Conservation (phyloP, 768 basidiomycete genomes). For the Russula vinacea region DNA sequence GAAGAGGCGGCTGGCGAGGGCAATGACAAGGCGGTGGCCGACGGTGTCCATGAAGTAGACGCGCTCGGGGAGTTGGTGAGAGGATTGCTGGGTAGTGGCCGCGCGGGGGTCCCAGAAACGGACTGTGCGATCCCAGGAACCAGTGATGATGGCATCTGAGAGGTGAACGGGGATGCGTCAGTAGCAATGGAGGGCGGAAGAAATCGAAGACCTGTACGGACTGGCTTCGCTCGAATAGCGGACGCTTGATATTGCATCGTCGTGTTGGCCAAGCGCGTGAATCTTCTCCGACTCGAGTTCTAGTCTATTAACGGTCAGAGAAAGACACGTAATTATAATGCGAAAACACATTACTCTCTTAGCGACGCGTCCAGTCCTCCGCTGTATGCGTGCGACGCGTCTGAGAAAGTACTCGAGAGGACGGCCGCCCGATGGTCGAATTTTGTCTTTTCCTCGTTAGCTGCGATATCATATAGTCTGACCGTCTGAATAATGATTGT, state of each 20-base stretch:
- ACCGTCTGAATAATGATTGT: constrained; percentile 51
- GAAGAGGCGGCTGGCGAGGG: constrained; percentile 79
- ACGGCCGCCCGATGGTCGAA: constrained; percentile 89
- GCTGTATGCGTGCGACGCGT: constrained; percentile 67
- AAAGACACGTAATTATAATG: neutral
- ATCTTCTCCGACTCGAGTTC: constrained; percentile 73
- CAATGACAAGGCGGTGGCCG: constrained; percentile 78
- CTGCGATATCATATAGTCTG: constrained; percentile 50
- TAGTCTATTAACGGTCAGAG: constrained; percentile 50
- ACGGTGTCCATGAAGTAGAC: constrained; percentile 82
- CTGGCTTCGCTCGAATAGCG: constrained; percentile 64
- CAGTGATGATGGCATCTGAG: constrained; percentile 72
- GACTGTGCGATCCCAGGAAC: constrained; percentile 89
- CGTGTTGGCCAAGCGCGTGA: constrained; percentile 74
- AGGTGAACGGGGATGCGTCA: neutral
- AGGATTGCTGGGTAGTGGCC: constrained; percentile 52
- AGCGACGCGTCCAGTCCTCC: constrained; percentile 86
- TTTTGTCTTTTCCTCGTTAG: constrained; percentile 70
- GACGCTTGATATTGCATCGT: constrained; percentile 75
- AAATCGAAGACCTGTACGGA: constrained; percentile 38
- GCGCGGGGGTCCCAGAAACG: constrained; percentile 85
- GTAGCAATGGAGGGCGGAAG: neutral
- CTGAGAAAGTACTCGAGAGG: constrained; percentile 74
- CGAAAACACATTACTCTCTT: constrained; percentile 58
- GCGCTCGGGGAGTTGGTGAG: constrained; percentile 76